These are phyloP conservation scores for Cucumis melo DNA, from an alignment of 306 rosid species.

Conservation along the genomic window DNA sequence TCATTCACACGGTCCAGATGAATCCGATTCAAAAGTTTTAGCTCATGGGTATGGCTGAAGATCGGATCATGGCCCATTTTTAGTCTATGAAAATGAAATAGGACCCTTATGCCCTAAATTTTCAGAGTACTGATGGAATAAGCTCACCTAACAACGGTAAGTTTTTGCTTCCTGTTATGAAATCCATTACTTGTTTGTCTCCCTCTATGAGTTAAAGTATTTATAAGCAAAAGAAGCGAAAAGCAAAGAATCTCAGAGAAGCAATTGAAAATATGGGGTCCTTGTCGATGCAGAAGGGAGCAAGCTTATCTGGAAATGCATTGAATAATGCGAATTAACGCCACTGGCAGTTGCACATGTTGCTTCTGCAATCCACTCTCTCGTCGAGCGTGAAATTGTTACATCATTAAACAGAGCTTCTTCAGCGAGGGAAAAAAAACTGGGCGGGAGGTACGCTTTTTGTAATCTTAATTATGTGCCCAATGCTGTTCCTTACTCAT, in stretches of 20 bases:
- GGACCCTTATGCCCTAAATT: neutral
- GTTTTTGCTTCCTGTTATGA: slow-evolving; percentile 5
- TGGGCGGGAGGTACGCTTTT: neutral
- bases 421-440: neutral
- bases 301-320: slow-evolving; percentile 18
- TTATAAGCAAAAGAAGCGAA: neutral
- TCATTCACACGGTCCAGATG: too few relatives aligned
- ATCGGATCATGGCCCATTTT: neutral
- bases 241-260: neutral
- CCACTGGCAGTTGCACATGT: slow-evolving; percentile 36
- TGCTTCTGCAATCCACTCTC: slow-evolving; percentile 1
- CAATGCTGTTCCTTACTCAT: neutral
- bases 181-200: slow-evolving; percentile 7
- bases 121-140: neutral
- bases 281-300: slow-evolving; percentile 29
- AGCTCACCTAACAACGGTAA: slow-evolving; percentile 8
- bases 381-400: neutral
- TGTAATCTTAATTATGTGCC: neutral
- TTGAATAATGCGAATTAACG: slow-evolving; percentile 24
- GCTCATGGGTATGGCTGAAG: neutral
- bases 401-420: neutral
- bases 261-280: slow-evolving; percentile 15
- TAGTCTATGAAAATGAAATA: too few relatives aligned
- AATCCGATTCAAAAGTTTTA: too few relatives aligned
- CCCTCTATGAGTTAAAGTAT: neutral